Base-by-base conservation (phyloP, 139 green algal species). In the Chlorella sp. region DNA sequence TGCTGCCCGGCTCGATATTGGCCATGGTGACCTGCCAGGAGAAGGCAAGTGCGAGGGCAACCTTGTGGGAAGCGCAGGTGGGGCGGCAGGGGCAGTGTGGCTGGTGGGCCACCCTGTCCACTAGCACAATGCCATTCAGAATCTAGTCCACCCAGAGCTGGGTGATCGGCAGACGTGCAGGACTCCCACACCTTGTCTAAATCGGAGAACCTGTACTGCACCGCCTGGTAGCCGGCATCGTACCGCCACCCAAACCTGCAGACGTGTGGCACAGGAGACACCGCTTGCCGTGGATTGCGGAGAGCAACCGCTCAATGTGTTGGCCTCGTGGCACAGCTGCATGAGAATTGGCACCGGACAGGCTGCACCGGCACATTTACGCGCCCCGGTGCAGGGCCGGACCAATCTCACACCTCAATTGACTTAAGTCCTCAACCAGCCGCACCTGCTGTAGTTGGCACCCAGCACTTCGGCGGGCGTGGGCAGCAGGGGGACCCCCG, bases 1-100 rank as follows among this genome's bases (percentile, higher is more conserved):
- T 20, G 76, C 67, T 79, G 56, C 78, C 79, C 1, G 68, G 3
- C 58, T 69, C 38, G 6, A 96, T 56, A 64, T 96, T 96, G 74
- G 92, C 58, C 77, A 96, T 89, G 0, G 83, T 90, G 19, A 56
- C 72, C 79, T 89, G 80, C 40, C 7, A 30, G 44, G 72, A 30
- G 24, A 78, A 22, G 43, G 43, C 43, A 30, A 11, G 26, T 14
- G 43, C 41, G 13, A 74, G 68, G 22, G 13, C n/a, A 19, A 14
- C 34, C 26, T 68, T 14, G 65, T 24, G 65, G 34, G 65, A 8
- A 26, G 41, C n/a, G 26, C 9, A 56, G 40, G 16, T 17, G 40
- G 13, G 8, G 4, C 34, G 24, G 19, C 56, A 1, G 36, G n/a
- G n/a, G n/a, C n/a, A n/a, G n/a, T n/a, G n/a, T n/a, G n/a, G n/a